These are phyloP conservation scores for Osmanthus fragrans DNA, from an alignment of 257 asterid species.

Conservation along the genomic window DNA sequence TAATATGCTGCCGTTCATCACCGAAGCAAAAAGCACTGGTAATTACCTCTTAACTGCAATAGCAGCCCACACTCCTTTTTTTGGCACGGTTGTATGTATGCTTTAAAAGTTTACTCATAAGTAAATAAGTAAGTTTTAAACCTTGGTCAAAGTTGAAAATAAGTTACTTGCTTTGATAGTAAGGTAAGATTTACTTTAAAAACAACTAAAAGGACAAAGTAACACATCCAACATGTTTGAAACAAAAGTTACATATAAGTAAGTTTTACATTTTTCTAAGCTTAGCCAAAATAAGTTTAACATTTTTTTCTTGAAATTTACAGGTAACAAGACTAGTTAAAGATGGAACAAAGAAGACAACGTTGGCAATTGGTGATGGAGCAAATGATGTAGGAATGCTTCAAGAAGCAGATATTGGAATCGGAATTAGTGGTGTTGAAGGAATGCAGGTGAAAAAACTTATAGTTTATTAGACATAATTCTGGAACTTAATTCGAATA, in stretches of 20 bases:
- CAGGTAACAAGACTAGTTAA: slow-evolving; percentile 89
- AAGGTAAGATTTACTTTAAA: not conserved
- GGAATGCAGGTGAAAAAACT: slow-evolving; percentile 79
- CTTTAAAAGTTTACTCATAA: not conserved
- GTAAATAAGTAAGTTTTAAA: not conserved
- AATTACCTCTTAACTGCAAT: slow-evolving; percentile 5
- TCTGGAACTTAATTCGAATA: not conserved
- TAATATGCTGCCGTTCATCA: slow-evolving; percentile 79
- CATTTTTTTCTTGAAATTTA: not conserved
- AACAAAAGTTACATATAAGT: not conserved
- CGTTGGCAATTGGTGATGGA: slow-evolving; percentile 91
- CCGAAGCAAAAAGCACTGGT: slow-evolving; percentile 83
- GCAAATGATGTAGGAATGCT: slow-evolving; percentile 98
- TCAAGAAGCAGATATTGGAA: slow-evolving; percentile 96
- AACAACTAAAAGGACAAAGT: not conserved
- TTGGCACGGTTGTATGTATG: not conserved
- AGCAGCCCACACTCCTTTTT: not conserved
- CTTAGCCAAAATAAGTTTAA: no score
- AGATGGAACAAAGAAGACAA: slow-evolving; percentile 76
- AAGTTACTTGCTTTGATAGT: not conserved
- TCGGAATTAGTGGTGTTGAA: slow-evolving; percentile 92
- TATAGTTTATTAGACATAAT: not conserved
- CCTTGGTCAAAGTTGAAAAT: not conserved
- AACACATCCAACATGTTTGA: not conserved
- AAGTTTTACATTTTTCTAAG: no score